Base-by-base conservation (phyloP, 768 basidiomycete species). In the Mycena pura region DNA sequence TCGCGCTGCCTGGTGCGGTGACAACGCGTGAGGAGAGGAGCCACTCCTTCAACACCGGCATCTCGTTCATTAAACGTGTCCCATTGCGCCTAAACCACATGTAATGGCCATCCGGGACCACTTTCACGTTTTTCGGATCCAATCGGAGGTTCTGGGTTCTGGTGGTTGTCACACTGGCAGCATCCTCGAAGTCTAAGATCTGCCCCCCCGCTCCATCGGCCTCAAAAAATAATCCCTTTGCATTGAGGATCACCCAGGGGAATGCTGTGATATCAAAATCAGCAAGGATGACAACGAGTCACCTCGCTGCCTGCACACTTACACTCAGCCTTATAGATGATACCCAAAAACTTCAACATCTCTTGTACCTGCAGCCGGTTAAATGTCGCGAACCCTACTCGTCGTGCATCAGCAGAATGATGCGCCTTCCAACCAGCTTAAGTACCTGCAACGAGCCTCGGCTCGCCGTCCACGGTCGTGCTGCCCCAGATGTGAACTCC, bases 391-490 rank as follows among this genome's bases (percentile, higher is more conserved):
- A 56, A 10, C 10, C 55, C 55, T 56, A 22, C 27, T 11, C 7
- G 31, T 25, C 24, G 15, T 34, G 31, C 41, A 45, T 45, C 15
- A 55, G 41, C n/a, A 13, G 31, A 45, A 45, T 10, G 9, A 15
- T 11, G 25, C 25, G 7, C 1, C 6, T 38, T 43, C 13, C 13
- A 32, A 10, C 14, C 52, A 54, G n/a, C 39, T 52, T n/a, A n/a
- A n/a, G n/a, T 5, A 54, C 52, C 52, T 25, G 40, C 52, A 54
- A 54, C 41, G 5, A 54, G n/a, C 13, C n/a, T 34, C 52, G 52
- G 52, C 40, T 54, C 52, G 28, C 41, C 52, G 21, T 54, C 2
- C 39, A 24, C 8, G 21, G 17, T 25, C 25, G 6, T 6, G 41
- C 52, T 54, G 28, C n/a, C n/a, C n/a, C n/a, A n/a, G n/a, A n/a